A percentile compares a stretch with the other conserved stretches of the same genome.
Evolutionary conservation across 2,329 filamentous ascomycete genomes (phyloP).

Genomic region (Venturiaceae sp.): DNA sequence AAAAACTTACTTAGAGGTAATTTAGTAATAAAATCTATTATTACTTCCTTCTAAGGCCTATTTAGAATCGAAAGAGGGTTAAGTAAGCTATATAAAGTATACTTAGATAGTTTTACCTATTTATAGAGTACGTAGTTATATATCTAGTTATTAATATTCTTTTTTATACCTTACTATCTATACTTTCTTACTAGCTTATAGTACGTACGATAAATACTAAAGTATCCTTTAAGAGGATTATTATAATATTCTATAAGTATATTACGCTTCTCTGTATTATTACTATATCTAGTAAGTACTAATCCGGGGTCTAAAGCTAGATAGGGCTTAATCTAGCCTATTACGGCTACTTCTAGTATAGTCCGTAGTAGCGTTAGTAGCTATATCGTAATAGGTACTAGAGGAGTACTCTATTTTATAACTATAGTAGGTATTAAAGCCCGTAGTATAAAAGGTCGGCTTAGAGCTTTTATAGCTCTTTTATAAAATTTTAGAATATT

Average conservation of each 20-base stretch:
- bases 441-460: too few relatives aligned
- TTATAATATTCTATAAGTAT: background rate
- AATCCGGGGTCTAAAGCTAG: background rate
- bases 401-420: background rate
- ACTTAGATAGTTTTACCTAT: too few relatives aligned
- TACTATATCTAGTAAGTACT: background rate
- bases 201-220: background rate
- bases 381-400: background rate
- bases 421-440: background rate
- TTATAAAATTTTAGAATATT: background rate
- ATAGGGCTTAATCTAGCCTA: too few relatives aligned
- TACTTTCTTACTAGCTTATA: too few relatives aligned
- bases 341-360: background rate
- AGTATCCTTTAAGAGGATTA: background rate
- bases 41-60: conserved; percentile 1
- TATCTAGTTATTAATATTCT: too few relatives aligned
- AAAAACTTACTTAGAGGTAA: too few relatives aligned
- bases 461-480: background rate
- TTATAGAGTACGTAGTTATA: too few relatives aligned
- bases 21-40: conserved; percentile 1
- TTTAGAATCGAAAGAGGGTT: background rate
- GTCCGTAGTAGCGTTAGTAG: background rate
- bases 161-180: too few relatives aligned
- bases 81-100: background rate
- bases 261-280: background rate